Evolutionary conservation across 176 grass and related monocot species (phyloP), one percentile per base, ranked within the genome.

Genomic region (Guadua angustifolia): DNA sequence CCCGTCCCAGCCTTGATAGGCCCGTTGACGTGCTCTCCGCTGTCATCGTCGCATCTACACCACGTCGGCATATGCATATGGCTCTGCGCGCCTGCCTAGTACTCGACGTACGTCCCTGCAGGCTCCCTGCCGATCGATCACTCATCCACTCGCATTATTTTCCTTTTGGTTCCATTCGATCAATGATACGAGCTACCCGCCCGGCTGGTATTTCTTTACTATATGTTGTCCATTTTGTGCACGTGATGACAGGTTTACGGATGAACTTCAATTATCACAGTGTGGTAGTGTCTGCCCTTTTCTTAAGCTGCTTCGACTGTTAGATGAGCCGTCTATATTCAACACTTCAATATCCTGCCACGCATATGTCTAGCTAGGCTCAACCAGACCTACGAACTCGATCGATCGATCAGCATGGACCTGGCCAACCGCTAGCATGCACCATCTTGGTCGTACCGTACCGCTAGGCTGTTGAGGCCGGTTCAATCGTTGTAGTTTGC

Each of bases 61-160:
- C 42, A 63, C 65, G 84, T 72, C 75, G 66, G 83, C 83, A 71
- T n/a, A 57, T 15, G 65, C 81, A 59, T 36, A 22, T 61, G 69
- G 49, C 62, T 32, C 15, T 17, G 55, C 21, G 22, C 58, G 39
- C 59, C 40, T 3, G 33, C 59, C 40, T 12, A n/a, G 22, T 35
- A 60, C 79, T 9, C 66, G 68, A 62, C 69, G 66, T 14, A 35
- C 39, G 24, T 24, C 38, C 79, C 33, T 55, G n/a, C 55, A 57
- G 51, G 19, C 53, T 15, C 81, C 18, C 78, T 65, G 21, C 32
- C n/a, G 19, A 46, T 36, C 50, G 13, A 33, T 36, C 50, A 45
- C 7, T 16, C 33, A 6, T 10, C 60, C 29, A 11, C 24, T 15
- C 38, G 51, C 35, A 83, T 78, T 71, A 77, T 70, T 59, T 51